These are phyloP conservation scores for Lantana camara DNA, from an alignment of 257 asterid genomes.

Conservation along the genomic window DNA sequence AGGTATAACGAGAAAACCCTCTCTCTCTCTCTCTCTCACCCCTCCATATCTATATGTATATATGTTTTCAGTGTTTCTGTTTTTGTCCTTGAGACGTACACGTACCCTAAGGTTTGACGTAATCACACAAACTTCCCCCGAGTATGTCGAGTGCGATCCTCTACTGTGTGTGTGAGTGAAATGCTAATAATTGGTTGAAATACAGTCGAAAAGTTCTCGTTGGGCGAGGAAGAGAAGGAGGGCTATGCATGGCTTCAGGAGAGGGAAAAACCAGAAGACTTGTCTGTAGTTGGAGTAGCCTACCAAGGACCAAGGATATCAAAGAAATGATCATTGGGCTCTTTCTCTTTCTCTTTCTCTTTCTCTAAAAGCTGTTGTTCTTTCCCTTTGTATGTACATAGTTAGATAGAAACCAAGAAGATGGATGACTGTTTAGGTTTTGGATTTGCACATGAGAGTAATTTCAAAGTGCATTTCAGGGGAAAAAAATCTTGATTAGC, in stretches of 20 bases:
- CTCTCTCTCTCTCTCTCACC: too few species aligned
- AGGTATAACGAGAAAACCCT: too few species aligned
- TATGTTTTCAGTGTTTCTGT: too few species aligned
- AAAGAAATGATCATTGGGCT: slow-evolving; percentile 30
- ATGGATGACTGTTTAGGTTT: neutral
- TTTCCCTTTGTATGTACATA: slow-evolving; percentile 28
- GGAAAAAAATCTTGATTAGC: too few species aligned
- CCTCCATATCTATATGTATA: too few species aligned
- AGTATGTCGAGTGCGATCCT: too few species aligned
- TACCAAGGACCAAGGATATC: slow-evolving; percentile 75
- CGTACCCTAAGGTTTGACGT: too few species aligned
- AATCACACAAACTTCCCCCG: too few species aligned
- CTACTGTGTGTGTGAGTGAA: too few species aligned
- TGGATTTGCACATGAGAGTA: slow-evolving; percentile 13
- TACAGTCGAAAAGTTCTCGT: slow-evolving; percentile 39
- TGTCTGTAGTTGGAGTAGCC: slow-evolving; percentile 48
- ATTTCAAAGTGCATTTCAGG: slow-evolving; percentile 12
- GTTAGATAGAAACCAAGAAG: slow-evolving; percentile 20
- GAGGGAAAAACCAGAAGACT: slow-evolving; percentile 73
- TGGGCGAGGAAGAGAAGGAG: slow-evolving; percentile 39
- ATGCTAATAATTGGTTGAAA: neutral
- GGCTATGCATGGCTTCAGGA: slow-evolving; percentile 78
- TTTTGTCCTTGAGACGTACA: too few species aligned
- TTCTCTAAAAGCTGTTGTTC: neutral
- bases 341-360: neutral